Percentiles rank a stretch among this genome's conserved stretches.
Conservation (phyloP, 2,329 filamentous ascomycete genomes). For the Paraconiothyrium sp. region DNA sequence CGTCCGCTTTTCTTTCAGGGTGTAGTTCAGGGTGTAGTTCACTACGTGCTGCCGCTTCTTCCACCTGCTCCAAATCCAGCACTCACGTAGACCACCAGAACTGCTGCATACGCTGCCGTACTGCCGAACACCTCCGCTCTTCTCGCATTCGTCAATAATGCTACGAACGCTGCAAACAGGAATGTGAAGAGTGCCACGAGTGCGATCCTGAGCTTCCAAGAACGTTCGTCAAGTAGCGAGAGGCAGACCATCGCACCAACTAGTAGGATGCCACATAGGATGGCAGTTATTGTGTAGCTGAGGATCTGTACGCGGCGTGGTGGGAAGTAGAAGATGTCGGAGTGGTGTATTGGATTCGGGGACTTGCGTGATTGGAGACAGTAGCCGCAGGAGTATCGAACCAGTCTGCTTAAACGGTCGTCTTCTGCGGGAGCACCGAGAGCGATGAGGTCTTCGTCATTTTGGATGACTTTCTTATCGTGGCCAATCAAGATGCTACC, state of each 20-base stretch:
- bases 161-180: conserved; percentile 14
- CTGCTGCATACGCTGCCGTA: conserved; percentile 14
- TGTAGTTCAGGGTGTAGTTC: too few species aligned
- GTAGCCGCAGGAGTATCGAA: conserved; percentile 5
- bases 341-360: not conserved
- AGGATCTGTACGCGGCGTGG: conserved; percentile 14
- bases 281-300: conserved; percentile 11
- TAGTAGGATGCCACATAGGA: conserved; percentile 9
- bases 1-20: too few species aligned
- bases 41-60: not conserved
- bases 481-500: conserved; percentile 2
- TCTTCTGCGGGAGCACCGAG: conserved; percentile 3
- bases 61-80: conserved; percentile 1
- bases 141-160: conserved; percentile 12
- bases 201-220: conserved; percentile 10
- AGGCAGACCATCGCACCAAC: conserved; percentile 16
- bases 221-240: not conserved
- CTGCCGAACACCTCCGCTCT: conserved; percentile 10
- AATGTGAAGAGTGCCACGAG: conserved; percentile 14
- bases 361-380: conserved; percentile 13
- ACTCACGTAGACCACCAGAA: conserved; percentile 8
- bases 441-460: conserved; percentile 5
- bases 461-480: conserved; percentile 8
- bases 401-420: conserved; percentile 11
- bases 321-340: conserved; percentile 13